A percentile compares a stretch with the other conserved stretches of the same genome.
phyloP scores from a whole-genome alignment of 345 rosid genomes.

The Theobroma cacao region DNA sequence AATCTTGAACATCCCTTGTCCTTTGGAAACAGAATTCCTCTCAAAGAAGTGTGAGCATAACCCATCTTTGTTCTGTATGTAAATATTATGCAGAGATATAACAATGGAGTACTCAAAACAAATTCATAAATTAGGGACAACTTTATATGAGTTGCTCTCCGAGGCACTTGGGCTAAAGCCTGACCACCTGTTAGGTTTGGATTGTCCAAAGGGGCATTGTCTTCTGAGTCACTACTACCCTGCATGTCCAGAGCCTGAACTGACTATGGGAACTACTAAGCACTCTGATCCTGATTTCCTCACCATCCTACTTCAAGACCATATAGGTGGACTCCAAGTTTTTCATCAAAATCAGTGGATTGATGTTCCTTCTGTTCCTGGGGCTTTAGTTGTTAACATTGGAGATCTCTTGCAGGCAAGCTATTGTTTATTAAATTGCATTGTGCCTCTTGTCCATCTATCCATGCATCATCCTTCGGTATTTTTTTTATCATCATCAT shows the following conservation, averaged over 20 bases:
- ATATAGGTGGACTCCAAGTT: slow-evolving; percentile 25
- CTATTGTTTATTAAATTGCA: neutral
- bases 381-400: slow-evolving; percentile 15
- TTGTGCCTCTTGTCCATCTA: neutral
- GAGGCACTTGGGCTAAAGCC: slow-evolving; percentile 50
- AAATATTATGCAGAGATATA: neutral
- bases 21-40: neutral
- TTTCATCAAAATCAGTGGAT: slow-evolving; percentile 21
- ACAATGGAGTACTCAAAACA: slow-evolving; percentile 9
- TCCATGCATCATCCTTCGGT: too few relatives aligned
- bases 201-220: slow-evolving; percentile 34
- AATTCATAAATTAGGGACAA: slow-evolving; percentile 1
- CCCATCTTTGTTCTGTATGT: neutral
- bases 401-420: slow-evolving; percentile 22
- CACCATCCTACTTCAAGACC: slow-evolving; percentile 41
- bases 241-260: slow-evolving; percentile 53
- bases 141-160: slow-evolving; percentile 23
- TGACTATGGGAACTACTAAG: slow-evolving; percentile 44
- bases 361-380: slow-evolving; percentile 10
- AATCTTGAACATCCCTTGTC: neutral
- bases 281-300: slow-evolving; percentile 52
- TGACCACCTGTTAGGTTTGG: slow-evolving; percentile 35
- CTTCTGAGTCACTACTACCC: slow-evolving; percentile 58
- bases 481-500: too few relatives aligned
- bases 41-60: neutral